Evolutionary conservation across 345 rosid species (phyloP).

Genomic region (Microthlaspi erraticum): DNA sequence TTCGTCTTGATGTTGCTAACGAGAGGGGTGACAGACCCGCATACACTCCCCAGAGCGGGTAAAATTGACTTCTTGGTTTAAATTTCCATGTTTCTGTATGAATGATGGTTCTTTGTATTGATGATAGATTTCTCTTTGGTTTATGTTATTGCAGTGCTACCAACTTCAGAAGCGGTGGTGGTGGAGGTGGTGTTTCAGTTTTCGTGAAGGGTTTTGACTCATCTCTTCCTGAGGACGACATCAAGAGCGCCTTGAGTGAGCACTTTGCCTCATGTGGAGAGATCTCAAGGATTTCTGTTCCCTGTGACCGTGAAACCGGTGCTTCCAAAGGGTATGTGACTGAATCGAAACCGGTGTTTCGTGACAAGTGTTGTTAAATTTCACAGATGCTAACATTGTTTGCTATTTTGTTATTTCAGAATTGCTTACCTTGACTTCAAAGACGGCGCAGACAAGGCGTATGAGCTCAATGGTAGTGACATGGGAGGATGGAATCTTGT

Average conservation of each 20-base stretch:
- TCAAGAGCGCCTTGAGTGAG: slow-evolving; percentile 53
- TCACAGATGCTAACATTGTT: neutral
- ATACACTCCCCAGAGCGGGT: slow-evolving; percentile 79
- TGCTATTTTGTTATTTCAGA: slow-evolving; percentile 44
- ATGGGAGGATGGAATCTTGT: slow-evolving; percentile 52
- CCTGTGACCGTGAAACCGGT: slow-evolving; percentile 73
- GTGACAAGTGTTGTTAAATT: neutral
- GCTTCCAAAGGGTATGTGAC: slow-evolving; percentile 69
- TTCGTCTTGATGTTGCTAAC: slow-evolving; percentile 76
- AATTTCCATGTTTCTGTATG: neutral
- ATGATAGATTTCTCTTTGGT: neutral
- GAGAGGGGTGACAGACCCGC: slow-evolving; percentile 80
- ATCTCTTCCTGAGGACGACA: slow-evolving; percentile 56
- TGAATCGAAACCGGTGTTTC: neutral
- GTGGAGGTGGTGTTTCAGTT: slow-evolving; percentile 36
- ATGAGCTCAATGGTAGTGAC: slow-evolving; percentile 63
- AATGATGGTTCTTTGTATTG: neutral
- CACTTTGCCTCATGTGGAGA: slow-evolving; percentile 83
- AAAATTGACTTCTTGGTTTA: neutral
- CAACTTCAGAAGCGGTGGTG: slow-evolving; percentile 56
- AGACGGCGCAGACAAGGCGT: slow-evolving; percentile 62
- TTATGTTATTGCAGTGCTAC: slow-evolving; percentile 49
- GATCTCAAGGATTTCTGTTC: slow-evolving; percentile 61
- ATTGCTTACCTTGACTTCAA: slow-evolving; percentile 72
- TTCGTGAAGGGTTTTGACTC: slow-evolving; percentile 73